phyloP scores from a whole-genome alignment of 768 basidiomycete genomes.

The Mycena vitilis region DNA sequence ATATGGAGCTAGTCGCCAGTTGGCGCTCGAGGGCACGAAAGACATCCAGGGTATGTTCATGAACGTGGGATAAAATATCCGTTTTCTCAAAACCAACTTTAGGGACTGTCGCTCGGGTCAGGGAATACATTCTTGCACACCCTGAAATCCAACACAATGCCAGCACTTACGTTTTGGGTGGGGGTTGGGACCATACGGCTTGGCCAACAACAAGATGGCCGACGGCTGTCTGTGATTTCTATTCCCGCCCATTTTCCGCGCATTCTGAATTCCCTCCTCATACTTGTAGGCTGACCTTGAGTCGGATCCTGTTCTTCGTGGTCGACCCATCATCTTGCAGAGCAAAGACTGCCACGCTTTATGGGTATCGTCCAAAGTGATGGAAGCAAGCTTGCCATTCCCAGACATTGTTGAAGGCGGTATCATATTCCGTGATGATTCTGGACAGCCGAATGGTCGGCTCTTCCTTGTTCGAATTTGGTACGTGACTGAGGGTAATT shows the following conservation, averaged over 20 bases:
- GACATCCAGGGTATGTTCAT: conserved; percentile 62
- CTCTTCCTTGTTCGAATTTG: conserved; percentile 12
- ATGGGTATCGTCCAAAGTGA: conserved; percentile 80
- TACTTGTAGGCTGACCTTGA: conserved; percentile 74
- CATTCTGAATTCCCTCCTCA: conserved; percentile 20
- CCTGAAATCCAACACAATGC: conserved; percentile 68
- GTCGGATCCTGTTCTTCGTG: conserved; percentile 71
- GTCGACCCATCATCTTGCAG: conserved; percentile 79
- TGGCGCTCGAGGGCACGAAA: conserved; percentile 72
- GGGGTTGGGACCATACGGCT: conserved; percentile 93
- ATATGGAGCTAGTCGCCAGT: conserved; percentile 76
- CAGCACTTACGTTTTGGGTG: conserved; percentile 76
- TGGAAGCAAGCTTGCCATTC: conserved; percentile 69
- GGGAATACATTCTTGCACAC: conserved; percentile 67
- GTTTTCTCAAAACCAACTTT: conserved; percentile 8
- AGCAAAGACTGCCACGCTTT: conserved; percentile 91
- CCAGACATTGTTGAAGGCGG: conserved; percentile 84
- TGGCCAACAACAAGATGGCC: conserved; percentile 76
- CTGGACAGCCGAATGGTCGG: conserved; percentile 77
- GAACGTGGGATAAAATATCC: conserved; percentile 6
- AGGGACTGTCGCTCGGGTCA: conserved; percentile 76
- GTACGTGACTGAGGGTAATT: conserved; percentile 16
- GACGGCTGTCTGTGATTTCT: conserved; percentile 62
- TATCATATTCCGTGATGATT: conserved; percentile 74
- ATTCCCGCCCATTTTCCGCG: background rate